Evolutionary conservation across 352 stramenopile species (phyloP).

Genomic region (Phytopythium aichiense): DNA sequence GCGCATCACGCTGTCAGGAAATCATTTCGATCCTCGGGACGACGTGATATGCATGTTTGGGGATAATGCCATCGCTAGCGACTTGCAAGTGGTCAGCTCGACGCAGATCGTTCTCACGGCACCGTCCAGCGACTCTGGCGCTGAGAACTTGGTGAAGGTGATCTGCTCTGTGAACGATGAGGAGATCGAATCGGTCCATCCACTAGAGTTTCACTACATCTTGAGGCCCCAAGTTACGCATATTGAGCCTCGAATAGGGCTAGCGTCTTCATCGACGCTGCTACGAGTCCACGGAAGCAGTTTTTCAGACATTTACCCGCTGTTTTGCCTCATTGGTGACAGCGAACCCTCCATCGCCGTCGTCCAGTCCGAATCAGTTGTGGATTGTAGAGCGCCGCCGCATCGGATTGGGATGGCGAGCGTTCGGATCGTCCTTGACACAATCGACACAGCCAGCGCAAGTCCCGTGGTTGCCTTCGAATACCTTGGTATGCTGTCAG

Average conservation of each 20-base stretch:
- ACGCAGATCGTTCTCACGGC: slow-evolving; percentile 11
- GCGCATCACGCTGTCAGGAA: slow-evolving; percentile 13
- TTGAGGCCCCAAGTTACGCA: slow-evolving; percentile 8
- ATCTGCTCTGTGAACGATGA: slow-evolving; percentile 23
- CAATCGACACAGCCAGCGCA: neutral
- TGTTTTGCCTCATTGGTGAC: slow-evolving; percentile 30
- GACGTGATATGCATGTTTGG: slow-evolving; percentile 30
- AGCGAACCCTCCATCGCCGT: slow-evolving; percentile 8
- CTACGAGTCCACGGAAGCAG: slow-evolving; percentile 25
- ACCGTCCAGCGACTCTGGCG: slow-evolving; percentile 10
- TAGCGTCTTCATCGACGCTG: slow-evolving; percentile 11
- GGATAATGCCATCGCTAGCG: neutral
- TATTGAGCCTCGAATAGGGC: slow-evolving; percentile 21
- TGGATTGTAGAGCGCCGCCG: slow-evolving; percentile 24
- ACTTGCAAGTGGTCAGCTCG: slow-evolving; percentile 15
- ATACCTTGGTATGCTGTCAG: slow-evolving; percentile 24
- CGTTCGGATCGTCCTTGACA: slow-evolving; percentile 14
- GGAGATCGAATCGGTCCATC: slow-evolving; percentile 9
- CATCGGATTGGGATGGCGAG: slow-evolving; percentile 8
- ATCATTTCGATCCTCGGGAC: slow-evolving; percentile 20
- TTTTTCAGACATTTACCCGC: slow-evolving; percentile 21
- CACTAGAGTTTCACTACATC: slow-evolving; percentile 27
- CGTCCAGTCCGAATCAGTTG: slow-evolving; percentile 15
- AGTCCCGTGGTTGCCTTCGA: slow-evolving; percentile 17
- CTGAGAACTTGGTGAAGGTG: slow-evolving; percentile 9